Evolutionary conservation across 768 basidiomycete genomes (phyloP), one percentile per base, ranked within the genome.

Genomic region (Imleria badia): DNA sequence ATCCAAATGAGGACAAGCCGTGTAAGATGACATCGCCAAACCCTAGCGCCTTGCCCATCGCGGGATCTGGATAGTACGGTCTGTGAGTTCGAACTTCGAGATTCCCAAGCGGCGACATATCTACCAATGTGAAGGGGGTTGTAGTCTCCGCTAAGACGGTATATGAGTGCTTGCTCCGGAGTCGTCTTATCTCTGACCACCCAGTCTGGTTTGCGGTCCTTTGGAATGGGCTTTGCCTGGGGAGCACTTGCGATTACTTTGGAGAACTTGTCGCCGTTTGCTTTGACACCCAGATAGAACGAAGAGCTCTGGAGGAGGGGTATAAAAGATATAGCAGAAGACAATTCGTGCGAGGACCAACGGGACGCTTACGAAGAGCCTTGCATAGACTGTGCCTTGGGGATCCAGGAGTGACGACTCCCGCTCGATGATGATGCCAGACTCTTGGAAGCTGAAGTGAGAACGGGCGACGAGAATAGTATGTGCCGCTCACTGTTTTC

Each of bases 11-110:
- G 19, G 87, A 85, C 23, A 94, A 78, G 29, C 92, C 92, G 65
- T 95, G 92, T 3, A 94, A 79, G 62, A 95, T 93, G 35, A 87
- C 83, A 45, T 86, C 92, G 3, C 89, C 89, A 63, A 95, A 94
- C 12, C 91, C 90, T 17, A 84, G 77, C 9, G 75, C 77, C 59
- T 83, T 68, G n/a, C 91, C 92, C 36, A 90, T 82, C 14, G 64
- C 68, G 2, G 91, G 89, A 73, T 94, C 91, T 88, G 65, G 3
- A 48, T 22, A 14, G 30, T 15, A 30, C 5, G 13, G 13, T 14
- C 1, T 12, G 22, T 54, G 35, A 51, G 46, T 3, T 14, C 26
- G 56, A 20, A 20, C 13, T 6, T 17, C 19, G 12, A 49, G 5
- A 44, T 22, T 38, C 15, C 31, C 29, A 23, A 36, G 42, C 11